Evolutionary conservation across 208 protist genomes (phyloP), one percentile per base, ranked within the genome.

Genomic region (Leptomonas pyrrhocoris): DNA sequence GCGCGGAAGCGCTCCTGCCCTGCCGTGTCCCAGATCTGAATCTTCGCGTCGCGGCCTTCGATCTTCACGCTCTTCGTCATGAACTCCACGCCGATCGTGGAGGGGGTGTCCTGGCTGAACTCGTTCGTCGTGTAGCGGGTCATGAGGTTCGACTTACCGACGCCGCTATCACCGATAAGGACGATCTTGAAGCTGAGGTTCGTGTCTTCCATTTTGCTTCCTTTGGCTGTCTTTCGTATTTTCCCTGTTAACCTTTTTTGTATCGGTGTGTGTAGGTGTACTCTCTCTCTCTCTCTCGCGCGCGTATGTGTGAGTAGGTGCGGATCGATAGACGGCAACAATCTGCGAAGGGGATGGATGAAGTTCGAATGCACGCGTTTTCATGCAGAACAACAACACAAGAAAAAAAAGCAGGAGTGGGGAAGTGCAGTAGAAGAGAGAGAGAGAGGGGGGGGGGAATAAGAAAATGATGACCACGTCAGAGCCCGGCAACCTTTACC

Each of bases 11-110:
- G 86, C 84, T 99, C 98, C 88, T 99, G 98, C 48, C 98, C 98
- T 13, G 92, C 97, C 38, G 98, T 99, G 83, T 99, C 98, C 98
- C 98, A 99, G 84, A 99, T 99, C 81, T 99, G 98, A 27, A 98
- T 96, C 69, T 99, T 99, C 51, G 99, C 98, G 46, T 97, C 96
- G 58, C 98, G 97, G 56, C 89, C 93, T 58, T 99, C 95, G 43
- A 96, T 80, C 76, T 94, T 91, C 21, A 97, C 75, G 68, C 85
- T 92, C 60, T 95, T 96, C 38, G 93, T 95, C 86, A 91, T 95
- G 68, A 98, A 98, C 87, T 98, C 93, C 0, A 98, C 95, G 34
- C 95, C 95, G 73, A 98, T 97, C 13, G 95, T 98, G 40, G 91
- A 82, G n/a, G 89, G 88, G 34, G 88, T 91, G 66, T 97, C 91